Evolutionary conservation across 129 eudicot species (phyloP).

Genomic region (Saussurea involucrata): DNA sequence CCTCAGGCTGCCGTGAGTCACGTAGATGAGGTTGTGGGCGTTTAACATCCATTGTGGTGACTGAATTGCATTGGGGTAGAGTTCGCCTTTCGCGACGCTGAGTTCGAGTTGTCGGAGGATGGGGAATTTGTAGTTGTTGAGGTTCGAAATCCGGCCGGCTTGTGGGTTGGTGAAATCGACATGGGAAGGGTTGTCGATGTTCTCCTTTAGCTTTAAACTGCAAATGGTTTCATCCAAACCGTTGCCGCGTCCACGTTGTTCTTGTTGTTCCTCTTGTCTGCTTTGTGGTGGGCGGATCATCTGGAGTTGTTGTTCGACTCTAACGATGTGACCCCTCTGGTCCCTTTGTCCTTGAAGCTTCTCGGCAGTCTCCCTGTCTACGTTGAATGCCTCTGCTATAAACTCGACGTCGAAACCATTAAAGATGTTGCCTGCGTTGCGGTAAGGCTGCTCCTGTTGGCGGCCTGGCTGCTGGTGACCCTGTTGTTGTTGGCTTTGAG

Average conservation of each 20-base stretch:
- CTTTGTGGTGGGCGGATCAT: slow-evolving; percentile 41
- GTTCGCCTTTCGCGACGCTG: slow-evolving; percentile 58
- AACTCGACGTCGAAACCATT: slow-evolving; percentile 33
- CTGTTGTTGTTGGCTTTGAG: slow-evolving; percentile 22
- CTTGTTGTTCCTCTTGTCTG: neutral
- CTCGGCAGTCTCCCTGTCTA: slow-evolving; percentile 47
- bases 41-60: slow-evolving; percentile 66
- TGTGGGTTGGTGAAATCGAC: slow-evolving; percentile 53
- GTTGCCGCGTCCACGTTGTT: slow-evolving; percentile 15
- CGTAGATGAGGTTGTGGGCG: slow-evolving; percentile 55
- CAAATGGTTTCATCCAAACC: slow-evolving; percentile 68
- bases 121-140: slow-evolving; percentile 67
- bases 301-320: slow-evolving; percentile 33
- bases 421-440: slow-evolving; percentile 46
- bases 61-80: slow-evolving; percentile 47
- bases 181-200: slow-evolving; percentile 48
- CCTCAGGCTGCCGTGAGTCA: slow-evolving; percentile 43
- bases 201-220: slow-evolving; percentile 37
- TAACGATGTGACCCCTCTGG: slow-evolving; percentile 56
- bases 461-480: neutral
- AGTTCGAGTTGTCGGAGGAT: slow-evolving; percentile 46
- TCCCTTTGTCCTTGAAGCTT: slow-evolving; percentile 51
- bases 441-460: neutral
- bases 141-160: slow-evolving; percentile 50
- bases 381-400: slow-evolving; percentile 48